Evolutionary conservation across 2,329 filamentous ascomycete species (phyloP), one percentile per base, ranked within the genome.

Genomic region (Emericellopsis atlantica): DNA sequence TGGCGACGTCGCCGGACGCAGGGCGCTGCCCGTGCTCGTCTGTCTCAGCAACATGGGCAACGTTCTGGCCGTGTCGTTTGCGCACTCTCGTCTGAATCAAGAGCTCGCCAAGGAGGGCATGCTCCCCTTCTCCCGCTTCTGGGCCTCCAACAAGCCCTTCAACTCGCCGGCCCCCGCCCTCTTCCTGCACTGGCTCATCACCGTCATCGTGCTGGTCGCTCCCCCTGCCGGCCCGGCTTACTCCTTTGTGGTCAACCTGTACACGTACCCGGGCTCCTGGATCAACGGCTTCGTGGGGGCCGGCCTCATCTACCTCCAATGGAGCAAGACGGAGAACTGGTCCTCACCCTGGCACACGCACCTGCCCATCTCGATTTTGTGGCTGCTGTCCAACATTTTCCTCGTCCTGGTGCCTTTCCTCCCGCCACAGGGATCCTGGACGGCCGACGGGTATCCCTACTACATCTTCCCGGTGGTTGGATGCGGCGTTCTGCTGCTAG

Each of bases 61-160:
- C 40, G 73, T 81, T 1, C 58, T 81, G 8, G 72, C 73, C 16
- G 69, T 79, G 36, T 75, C 67, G 43, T 80, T 79, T 48, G 67
- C 73, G 0, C 72, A 79, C 40, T 60, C 74, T 0, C 65, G 76
- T 1, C 49, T 79, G 9, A 79, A 76, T 47, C 75, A 79, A 46
- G 80, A 84, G 54, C 63, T 85, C 36, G 81, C 75, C 1, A 82
- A 81, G 50, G 81, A 86, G 50, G 79, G 79, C 0, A 61, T 85
- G 5, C 51, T 85, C 12, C 81, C 81, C 0, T 81, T 70, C 41
- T 76, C 74, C 45, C 66, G 67, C 3, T 73, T 85, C 53, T 84
- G 76, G 75, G 80, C 80, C 0, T 82, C 77, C 4, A 80, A 78
- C 51, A 74, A 71, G 57, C 81, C 81, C 0, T 81, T 78, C 45